Evolutionary conservation across 2,329 filamentous ascomycete genomes (phyloP).

Genomic region (Cercospora berteroae): DNA sequence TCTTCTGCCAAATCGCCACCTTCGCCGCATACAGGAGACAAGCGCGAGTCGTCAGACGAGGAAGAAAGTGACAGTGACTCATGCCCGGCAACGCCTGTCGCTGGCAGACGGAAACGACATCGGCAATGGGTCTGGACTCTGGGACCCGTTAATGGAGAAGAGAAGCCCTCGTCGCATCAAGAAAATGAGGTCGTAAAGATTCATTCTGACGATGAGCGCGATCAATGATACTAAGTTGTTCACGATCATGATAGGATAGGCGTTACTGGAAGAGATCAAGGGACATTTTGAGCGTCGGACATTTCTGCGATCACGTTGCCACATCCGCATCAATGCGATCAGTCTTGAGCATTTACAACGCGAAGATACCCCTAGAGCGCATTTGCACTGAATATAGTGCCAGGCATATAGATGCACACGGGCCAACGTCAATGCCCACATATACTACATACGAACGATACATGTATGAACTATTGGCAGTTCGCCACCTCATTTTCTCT

Average conservation of each 20-base stretch:
- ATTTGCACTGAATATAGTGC: neutral
- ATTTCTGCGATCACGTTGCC: neutral
- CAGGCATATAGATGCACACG: neutral
- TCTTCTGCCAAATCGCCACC: neutral
- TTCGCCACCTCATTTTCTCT: neutral
- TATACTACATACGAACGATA: neutral
- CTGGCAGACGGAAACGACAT: constrained; percentile 53
- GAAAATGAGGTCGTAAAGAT: neutral
- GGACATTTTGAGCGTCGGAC: neutral
- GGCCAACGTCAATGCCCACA: neutral
- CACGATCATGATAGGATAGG: neutral
- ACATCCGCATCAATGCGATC: neutral
- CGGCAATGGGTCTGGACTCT: constrained; percentile 60
- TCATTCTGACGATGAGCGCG: neutral
- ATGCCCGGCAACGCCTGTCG: constrained; percentile 53
- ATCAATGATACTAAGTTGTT: neutral
- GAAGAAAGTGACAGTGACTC: constrained; percentile 46
- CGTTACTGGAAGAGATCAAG: neutral
- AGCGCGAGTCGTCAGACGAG: constrained; percentile 51
- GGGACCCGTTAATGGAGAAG: neutral
- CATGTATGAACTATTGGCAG: neutral
- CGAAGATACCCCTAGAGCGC: constrained; percentile 2
- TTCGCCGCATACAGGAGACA: constrained; percentile 36
- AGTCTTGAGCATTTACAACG: neutral
- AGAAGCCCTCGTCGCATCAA: neutral